Evolutionary conservation across 2,329 filamentous ascomycete species (phyloP).

Genomic region (Trichoderma hamatum): DNA sequence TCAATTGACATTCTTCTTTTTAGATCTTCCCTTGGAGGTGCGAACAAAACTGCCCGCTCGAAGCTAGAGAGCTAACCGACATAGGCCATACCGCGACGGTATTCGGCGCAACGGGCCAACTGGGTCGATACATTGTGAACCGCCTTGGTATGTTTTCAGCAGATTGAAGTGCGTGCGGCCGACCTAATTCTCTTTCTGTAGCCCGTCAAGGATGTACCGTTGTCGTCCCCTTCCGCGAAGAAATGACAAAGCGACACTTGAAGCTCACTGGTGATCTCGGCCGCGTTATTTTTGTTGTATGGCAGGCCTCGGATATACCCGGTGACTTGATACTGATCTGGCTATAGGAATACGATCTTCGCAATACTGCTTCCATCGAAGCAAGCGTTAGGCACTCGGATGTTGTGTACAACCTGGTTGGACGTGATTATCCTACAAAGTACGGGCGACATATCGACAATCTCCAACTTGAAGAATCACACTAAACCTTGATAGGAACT

Average conservation of each 20-base stretch:
- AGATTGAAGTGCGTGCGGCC: background rate
- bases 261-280: conserved; percentile 96
- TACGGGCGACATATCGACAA: conserved; percentile 45
- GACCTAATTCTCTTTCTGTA: conserved; percentile 43
- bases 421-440: conserved; percentile 96
- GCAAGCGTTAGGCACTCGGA: conserved; percentile 96
- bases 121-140: conserved; percentile 97
- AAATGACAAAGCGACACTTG: conserved; percentile 96
- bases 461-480: background rate
- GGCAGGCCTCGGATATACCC: conserved; percentile 32
- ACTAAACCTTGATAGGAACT: conserved; percentile 70
- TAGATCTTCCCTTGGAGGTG: conserved; percentile 87
- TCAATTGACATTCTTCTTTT: conserved; percentile 41
- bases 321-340: conserved; percentile 25
- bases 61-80: conserved; percentile 32
- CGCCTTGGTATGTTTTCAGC: conserved; percentile 65
- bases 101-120: conserved; percentile 93
- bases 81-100: conserved; percentile 93
- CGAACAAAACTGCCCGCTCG: conserved; percentile 29
- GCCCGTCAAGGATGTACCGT: conserved; percentile 94
- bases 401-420: conserved; percentile 94
- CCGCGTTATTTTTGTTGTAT: conserved; percentile 80
- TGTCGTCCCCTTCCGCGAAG: conserved; percentile 89
- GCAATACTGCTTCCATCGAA: conserved; percentile 93
- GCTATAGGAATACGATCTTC: conserved; percentile 86